A percentile compares a stretch with the other conserved stretches of the same genome.
Conservation (phyloP, 495 filamentous ascomycete genomes). For the Talaromyces borbonicus region DNA sequence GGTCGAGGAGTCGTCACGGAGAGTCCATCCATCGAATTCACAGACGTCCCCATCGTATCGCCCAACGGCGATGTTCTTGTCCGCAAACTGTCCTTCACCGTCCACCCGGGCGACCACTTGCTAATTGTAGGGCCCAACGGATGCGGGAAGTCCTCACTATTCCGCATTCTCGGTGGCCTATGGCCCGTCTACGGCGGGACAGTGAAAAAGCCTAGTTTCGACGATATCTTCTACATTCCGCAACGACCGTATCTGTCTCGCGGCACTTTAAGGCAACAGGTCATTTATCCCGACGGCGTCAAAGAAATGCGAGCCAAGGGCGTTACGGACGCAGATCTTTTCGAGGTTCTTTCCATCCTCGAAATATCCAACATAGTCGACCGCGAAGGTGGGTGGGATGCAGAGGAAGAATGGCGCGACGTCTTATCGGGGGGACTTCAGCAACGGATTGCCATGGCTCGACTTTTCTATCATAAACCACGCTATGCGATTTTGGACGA, state of each 20-base stretch:
- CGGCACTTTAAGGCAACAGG: conserved; percentile 84
- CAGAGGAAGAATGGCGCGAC: conserved; percentile 93
- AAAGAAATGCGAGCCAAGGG: conserved; percentile 79
- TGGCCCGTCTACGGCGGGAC: conserved; percentile 98
- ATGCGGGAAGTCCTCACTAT: conserved; percentile 91
- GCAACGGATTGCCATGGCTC: conserved; percentile 95
- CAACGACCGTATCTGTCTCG: conserved; percentile 88
- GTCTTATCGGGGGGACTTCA: conserved; percentile 83
- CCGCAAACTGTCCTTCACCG: conserved; percentile 70
- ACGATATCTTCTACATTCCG: conserved; percentile 96
- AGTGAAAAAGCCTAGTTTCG: conserved; percentile 78
- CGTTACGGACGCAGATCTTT: conserved; percentile 71
- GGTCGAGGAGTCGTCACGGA: conserved; percentile 69
- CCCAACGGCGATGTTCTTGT: conserved; percentile 93
- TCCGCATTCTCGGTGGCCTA: conserved; percentile 89
- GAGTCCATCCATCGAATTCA: conserved; percentile 77
- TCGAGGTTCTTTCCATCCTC: conserved; percentile 64
- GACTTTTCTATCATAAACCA: conserved; percentile 90
- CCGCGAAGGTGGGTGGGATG: conserved; percentile 79
- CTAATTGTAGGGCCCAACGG: conserved; percentile 95
- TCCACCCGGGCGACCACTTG: conserved; percentile 78
- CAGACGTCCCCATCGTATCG: conserved; percentile 89
- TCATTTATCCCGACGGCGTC: conserved; percentile 89
- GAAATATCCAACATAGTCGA: conserved; percentile 79
- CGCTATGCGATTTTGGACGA: conserved; percentile 90